Evolutionary conservation across 345 rosid species (phyloP).

Genomic region (Atalantia buxifolia): DNA sequence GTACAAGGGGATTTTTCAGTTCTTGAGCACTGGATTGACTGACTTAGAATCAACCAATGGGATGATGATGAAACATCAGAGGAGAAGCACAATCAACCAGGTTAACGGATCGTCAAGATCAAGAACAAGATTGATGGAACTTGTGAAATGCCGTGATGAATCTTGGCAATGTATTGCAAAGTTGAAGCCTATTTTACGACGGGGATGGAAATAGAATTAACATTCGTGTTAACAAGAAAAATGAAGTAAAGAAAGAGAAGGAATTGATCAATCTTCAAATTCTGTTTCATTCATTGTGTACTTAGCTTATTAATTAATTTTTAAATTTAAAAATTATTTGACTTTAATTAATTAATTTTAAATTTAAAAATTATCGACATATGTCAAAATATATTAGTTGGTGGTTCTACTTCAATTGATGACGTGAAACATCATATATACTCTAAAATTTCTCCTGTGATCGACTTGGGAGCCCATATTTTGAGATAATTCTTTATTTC

Average conservation of each 20-base stretch:
- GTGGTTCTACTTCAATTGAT: too few relatives aligned
- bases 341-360: too few relatives aligned
- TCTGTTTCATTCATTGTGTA: too few relatives aligned
- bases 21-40: slow-evolving; percentile 52
- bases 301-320: too few relatives aligned
- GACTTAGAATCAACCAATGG: slow-evolving; percentile 27
- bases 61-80: slow-evolving; percentile 11
- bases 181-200: slow-evolving; percentile 48
- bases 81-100: slow-evolving; percentile 42
- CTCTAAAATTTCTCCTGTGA: too few relatives aligned
- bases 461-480: too few relatives aligned
- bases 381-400: too few relatives aligned
- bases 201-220: slow-evolving; percentile 26
- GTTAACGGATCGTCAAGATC: slow-evolving; percentile 53
- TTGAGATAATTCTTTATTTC: too few relatives aligned
- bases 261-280: not conserved
- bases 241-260: slow-evolving; percentile 11
- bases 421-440: too few relatives aligned
- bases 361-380: too few relatives aligned
- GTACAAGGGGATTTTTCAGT: slow-evolving; percentile 25
- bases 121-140: slow-evolving; percentile 35
- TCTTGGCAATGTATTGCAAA: slow-evolving; percentile 55
- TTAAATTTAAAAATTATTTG: too few relatives aligned
- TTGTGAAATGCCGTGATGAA: slow-evolving; percentile 28
- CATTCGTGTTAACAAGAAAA: not conserved